Evolutionary conservation across 192 early-diverging fungal genomes (phyloP), one percentile per base, ranked within the genome.

Genomic region (Spinellus fusiger): DNA sequence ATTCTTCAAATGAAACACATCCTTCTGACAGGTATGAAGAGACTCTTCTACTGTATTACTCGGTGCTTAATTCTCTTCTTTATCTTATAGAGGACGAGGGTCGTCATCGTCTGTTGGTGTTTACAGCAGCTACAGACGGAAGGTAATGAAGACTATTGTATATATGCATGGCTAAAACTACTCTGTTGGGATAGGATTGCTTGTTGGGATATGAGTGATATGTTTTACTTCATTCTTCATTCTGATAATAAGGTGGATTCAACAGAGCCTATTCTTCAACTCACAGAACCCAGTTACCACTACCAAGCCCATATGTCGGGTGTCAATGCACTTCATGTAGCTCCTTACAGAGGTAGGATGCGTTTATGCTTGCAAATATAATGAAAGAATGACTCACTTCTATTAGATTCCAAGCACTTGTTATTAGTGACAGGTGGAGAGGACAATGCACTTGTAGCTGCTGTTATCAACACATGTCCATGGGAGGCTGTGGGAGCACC

Each of bases 381-480:
- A 31, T 32, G n/a, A 16, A 18, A 32, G 4, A 1, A 27, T 55
- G 15, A 15, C 31, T 20, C 6, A 18, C 6, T 49, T 16, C 32
- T 16, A 22, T 9, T 34, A 20, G 68, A 22, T 4, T 54, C 33
- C 1, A 20, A 37, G 5, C 37, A 35, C 4, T 38, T 69, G 13
- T 18, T 86, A 37, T 44, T 89, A 3, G 79, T 79, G 5, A 84
- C 80, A n/a, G 90, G 89, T 15, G 92, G 92, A 3, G 92, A 94
- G 48, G 89, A 93, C 64, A 88, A 89, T 67, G 71, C 77, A 0
- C 31, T 90, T 16, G 56, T 68, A 20, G 64, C 67, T 32, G 34
- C 27, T 55, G 44, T 54, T 49, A 28, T 25, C 16, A 13, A 34
- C 25, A 40, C 37, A 54, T 28, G 4, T 46, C 3, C 16, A 52